Percentiles rank a stretch among this genome's conserved stretches.
Evolutionary conservation across 1,139 yeast species (phyloP).

Genomic region (Geotrichum phurueaensis): DNA sequence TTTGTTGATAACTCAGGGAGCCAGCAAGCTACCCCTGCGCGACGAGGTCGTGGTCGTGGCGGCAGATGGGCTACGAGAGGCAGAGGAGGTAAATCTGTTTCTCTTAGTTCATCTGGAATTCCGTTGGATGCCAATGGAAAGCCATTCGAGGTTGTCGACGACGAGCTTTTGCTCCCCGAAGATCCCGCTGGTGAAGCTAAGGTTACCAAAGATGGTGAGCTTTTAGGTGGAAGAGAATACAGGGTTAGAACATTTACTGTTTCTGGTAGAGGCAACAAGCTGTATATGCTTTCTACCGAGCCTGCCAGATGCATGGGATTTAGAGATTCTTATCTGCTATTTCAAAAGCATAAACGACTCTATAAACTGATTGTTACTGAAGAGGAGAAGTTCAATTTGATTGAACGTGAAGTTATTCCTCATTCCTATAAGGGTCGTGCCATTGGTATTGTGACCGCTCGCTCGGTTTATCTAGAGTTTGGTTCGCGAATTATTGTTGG

Average conservation of each 20-base stretch:
- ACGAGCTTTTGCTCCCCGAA: constrained; percentile 74
- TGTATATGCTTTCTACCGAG: constrained; percentile 89
- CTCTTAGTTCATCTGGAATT: constrained; percentile 22
- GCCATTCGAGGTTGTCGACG: constrained; percentile 54
- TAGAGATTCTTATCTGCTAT: constrained; percentile 84
- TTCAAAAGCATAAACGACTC: constrained; percentile 72
- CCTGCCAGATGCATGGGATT: constrained; percentile 94
- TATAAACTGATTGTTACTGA: constrained; percentile 71
- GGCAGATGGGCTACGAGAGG: constrained; percentile 25
- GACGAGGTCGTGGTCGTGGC: constrained; percentile 25
- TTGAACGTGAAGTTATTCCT: constrained; percentile 77
- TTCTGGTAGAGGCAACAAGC: constrained; percentile 56
- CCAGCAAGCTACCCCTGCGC: constrained; percentile 23
- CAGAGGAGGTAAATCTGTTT: constrained; percentile 22
- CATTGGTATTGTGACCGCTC: constrained; percentile 84
- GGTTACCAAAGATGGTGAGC: constrained; percentile 59
- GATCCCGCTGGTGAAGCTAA: constrained; percentile 79
- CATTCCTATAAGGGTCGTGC: constrained; percentile 87
- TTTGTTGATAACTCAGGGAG: constrained; percentile 22
- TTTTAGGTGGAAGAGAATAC: constrained; percentile 71
- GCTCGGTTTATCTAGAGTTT: constrained; percentile 84
- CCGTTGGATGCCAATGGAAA: constrained; percentile 42
- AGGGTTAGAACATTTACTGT: constrained; percentile 79
- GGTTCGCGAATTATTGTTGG: constrained; percentile 79
- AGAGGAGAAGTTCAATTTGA: constrained; percentile 76